phyloP scores from a whole-genome alignment of 371 early-diverging fungal species.

The Batkoa obscura region DNA sequence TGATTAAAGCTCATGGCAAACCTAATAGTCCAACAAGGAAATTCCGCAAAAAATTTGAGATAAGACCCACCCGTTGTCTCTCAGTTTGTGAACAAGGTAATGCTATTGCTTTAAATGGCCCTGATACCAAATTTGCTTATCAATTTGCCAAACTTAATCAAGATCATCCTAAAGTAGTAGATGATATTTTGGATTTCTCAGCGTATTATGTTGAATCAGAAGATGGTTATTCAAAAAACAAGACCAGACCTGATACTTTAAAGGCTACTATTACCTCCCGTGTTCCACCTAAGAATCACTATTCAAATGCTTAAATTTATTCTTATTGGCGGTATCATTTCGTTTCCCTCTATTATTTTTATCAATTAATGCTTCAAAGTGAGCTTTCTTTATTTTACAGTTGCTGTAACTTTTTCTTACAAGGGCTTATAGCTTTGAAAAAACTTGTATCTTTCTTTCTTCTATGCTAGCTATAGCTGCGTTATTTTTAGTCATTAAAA shows the following conservation, averaged over 20 bases:
- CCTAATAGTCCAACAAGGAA: not conserved
- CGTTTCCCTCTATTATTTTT: too few relatives aligned
- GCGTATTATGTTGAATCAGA: slow-evolving; percentile 2
- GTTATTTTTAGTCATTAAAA: too few relatives aligned
- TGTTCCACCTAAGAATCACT: slow-evolving; percentile 6
- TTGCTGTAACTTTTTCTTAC: too few relatives aligned
- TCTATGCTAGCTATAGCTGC: too few relatives aligned
- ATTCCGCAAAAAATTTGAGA: slow-evolving; percentile 1
- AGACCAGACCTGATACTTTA: not conserved
- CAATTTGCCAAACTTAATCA: slow-evolving; percentile 4
- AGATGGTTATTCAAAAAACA: slow-evolving; percentile 1
- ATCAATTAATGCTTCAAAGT: too few relatives aligned
- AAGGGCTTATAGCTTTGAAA: too few relatives aligned
- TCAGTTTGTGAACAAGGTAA: slow-evolving; percentile 2
- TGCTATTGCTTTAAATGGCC: slow-evolving; percentile 6
- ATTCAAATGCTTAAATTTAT: too few relatives aligned
- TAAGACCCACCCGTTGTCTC: not conserved
- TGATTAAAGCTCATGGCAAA: not conserved
- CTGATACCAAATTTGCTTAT: slow-evolving; percentile 1
- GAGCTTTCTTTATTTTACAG: too few relatives aligned
- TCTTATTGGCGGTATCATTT: too few relatives aligned
- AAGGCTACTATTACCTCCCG: not conserved
- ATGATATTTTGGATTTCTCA: slow-evolving; percentile 4
- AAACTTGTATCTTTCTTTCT: too few relatives aligned
- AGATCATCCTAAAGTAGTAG: slow-evolving; percentile 1